Conservation (phyloP, 2,329 filamentous ascomycete genomes). For the Colletotrichum plurivorum region DNA sequence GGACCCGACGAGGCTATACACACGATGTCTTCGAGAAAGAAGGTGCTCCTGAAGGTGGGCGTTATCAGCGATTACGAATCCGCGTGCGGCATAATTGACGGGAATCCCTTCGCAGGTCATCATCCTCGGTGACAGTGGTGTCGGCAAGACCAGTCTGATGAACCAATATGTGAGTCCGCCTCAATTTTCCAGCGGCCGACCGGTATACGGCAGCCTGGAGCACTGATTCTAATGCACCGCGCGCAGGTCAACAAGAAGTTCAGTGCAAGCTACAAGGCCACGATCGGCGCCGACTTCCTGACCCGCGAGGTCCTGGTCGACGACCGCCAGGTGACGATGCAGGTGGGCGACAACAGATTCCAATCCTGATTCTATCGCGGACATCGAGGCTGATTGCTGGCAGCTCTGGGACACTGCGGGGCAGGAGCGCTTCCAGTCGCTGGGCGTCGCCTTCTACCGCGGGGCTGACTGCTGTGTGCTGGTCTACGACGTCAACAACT, state of each 20-base stretch:
- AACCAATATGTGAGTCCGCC: constrained; percentile 94
- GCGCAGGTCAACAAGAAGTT: constrained; percentile 99
- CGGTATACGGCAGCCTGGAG: not conserved
- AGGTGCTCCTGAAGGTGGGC: constrained; percentile 88
- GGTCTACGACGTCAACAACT: constrained; percentile 98
- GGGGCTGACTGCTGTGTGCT: constrained; percentile 98
- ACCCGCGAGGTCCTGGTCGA: constrained; percentile 98
- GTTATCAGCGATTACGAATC: not conserved
- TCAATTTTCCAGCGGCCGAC: constrained; percentile 3
- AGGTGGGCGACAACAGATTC: constrained; percentile 68
- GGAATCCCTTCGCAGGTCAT: constrained; percentile 79
- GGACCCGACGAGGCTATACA: constrained; percentile 37
- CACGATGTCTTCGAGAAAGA: constrained; percentile 86
- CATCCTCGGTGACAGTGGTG: constrained; percentile 98
- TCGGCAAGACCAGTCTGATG: constrained; percentile 99
- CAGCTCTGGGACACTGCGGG: constrained; percentile 98
- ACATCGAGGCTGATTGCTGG: constrained; percentile 24
- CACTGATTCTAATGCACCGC: constrained; percentile 13
- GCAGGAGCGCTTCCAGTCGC: constrained; percentile 96
- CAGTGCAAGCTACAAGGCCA: constrained; percentile 99
- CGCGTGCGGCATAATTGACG: constrained; percentile 29
- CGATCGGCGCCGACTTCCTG: constrained; percentile 97
- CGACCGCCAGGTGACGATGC: constrained; percentile 98
- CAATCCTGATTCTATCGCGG: not conserved
- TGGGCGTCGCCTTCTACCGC: constrained; percentile 97